phyloP scores from a whole-genome alignment of 2,329 filamentous ascomycete species.

The Penicillium sp. region DNA sequence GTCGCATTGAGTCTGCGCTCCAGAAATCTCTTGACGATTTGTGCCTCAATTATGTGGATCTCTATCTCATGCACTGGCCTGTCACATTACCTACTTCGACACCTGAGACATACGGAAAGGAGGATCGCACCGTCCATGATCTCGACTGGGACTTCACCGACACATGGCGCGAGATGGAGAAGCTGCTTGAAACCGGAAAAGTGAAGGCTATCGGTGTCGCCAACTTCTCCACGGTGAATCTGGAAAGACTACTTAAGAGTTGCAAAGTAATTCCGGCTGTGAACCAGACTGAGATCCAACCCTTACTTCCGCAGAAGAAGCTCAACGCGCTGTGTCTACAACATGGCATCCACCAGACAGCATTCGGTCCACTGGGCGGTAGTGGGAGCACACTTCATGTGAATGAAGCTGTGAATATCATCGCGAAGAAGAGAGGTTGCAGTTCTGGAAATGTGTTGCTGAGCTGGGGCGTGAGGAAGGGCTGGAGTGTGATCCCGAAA shows the following conservation, averaged over 20 bases:
- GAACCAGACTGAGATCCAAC: conserved; percentile 43
- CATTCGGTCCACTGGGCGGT: conserved; percentile 32
- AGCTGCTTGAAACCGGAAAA: conserved; percentile 18
- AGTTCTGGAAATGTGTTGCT: conserved; percentile 22
- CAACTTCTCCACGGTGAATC: conserved; percentile 24
- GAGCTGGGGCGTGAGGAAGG: conserved; percentile 21
- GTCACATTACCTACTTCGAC: conserved; percentile 23
- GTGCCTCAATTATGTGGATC: conserved; percentile 17
- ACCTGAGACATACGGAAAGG: conserved; percentile 16
- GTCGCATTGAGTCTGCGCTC: conserved; percentile 58
- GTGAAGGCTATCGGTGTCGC: conserved; percentile 30
- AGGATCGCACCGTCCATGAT: conserved; percentile 56
- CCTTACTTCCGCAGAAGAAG: conserved; percentile 40
- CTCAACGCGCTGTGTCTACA: conserved; percentile 37
- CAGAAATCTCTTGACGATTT: conserved; percentile 19
- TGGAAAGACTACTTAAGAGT: conserved; percentile 15
- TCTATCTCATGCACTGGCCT: conserved; percentile 34
- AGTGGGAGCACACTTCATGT: conserved; percentile 22
- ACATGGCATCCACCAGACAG: conserved; percentile 39
- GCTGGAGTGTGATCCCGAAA: conserved; percentile 22
- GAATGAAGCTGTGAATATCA: conserved; percentile 11
- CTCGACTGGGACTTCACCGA: conserved; percentile 75
- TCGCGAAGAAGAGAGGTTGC: conserved; percentile 14
- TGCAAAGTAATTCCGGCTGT: conserved; percentile 29
- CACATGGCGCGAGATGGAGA: conserved; percentile 56